Base-by-base conservation (phyloP, 805 yeast genomes). In the Yarrowia sp. region DNA sequence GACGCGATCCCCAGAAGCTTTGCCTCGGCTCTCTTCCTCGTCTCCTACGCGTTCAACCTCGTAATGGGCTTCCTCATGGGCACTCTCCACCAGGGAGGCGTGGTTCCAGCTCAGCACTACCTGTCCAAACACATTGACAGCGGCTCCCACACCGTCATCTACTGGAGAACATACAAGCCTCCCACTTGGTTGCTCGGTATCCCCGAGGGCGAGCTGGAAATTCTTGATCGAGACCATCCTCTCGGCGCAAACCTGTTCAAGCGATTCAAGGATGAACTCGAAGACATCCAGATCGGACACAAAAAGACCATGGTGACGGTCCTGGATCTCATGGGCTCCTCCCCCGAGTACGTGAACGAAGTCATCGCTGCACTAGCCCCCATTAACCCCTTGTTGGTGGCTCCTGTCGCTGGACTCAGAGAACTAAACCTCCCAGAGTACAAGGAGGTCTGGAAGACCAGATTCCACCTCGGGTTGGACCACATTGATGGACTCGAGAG, bases 81-180 rank as follows among this genome's bases (percentile, higher is more conserved):
- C 0, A 71, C 84, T 0, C 77, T 84, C 25, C 99, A 94, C 69
- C 99, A 94, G 76, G 91, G 93, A 39, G 99, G 99, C 1, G 83
- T 94, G 0, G 75, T 93, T 0, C 86, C 89, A 0, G 86, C 88
- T 0, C 74, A 88, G 63, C 65, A 65, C 3, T 65, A 66, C 55
- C 61, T 73, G 14, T 67, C 74, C 14, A 62, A 66, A 8, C 39
- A 65, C 62, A 59, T 70, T 18, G 63, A 67, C 2, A 58, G 66
- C 19, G 65, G 61, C 4, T 70, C 74, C 4, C 31, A 36, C 3
- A 73, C 79, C 0, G 75, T 83, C 0, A 69, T 93, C 5, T 93
- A 96, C 90, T 93, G 98, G 98, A 84, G 90, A 71, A 90, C 97
- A 0, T 94, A 93, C 68, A 82, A 90, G 4, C 97, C 98, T 0